Base-by-base conservation (phyloP, 768 basidiomycete species). In the Cubamyces lactineus region DNA sequence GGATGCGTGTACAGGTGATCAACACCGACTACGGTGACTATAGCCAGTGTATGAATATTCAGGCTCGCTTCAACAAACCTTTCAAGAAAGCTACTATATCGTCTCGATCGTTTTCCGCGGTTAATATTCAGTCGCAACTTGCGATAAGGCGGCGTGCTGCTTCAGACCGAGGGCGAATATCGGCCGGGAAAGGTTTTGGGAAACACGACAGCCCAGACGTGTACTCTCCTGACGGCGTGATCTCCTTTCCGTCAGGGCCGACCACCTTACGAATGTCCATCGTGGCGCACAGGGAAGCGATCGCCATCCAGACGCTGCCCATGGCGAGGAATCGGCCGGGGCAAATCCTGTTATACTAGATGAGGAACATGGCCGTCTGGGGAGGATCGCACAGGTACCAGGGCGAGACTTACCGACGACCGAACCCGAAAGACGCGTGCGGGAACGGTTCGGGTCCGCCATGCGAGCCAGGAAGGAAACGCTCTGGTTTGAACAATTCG, bases 241-340 rank as follows among this genome's bases (percentile, higher is more conserved):
- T 73, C 39, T 75, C 76, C 30, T 73, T 69, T 7, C 80, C 83
- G 34, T 77, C 62, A 42, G 75, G 76, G 66, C 82, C 81, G 28
- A 73, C 56, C 0, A 73, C 74, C 63, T 76, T 79, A 2, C 72
- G 71, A 34, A 86, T 77, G 61, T 81, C 72, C 69, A 85, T 76
- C 9, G 78, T 73, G 23, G 82, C 77, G 42, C 81, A 66, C 17
- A 85, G 72, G 57, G 72, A 76, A 2, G 80, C 77, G 26, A 77
- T 76, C 50, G 80, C 77, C 53, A 78, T 66, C 79, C 79, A 86
- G 23, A 81, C 72, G 55, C 74, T 79, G 9, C 73, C 65, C 59
- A 83, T 79, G 4, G 80, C 84, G 49, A 86, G 77, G 67, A 82
- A 75, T 40, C 80, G 74, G 15, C 85, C 84, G 5, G 84, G 83